Conservation (phyloP, 371 early-diverging fungal genomes). For the Chytridium lagenaria region DNA sequence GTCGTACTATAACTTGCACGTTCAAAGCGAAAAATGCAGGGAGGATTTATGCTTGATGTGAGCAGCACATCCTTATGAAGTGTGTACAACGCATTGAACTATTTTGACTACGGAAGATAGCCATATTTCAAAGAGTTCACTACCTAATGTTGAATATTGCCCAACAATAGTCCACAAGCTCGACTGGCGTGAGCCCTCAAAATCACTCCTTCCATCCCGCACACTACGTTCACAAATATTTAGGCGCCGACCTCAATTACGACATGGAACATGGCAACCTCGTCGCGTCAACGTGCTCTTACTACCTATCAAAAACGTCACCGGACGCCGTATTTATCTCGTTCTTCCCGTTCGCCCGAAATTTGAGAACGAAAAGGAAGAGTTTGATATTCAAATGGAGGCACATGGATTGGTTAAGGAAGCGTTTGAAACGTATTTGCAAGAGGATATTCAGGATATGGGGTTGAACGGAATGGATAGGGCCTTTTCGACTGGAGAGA, state of each 20-base stretch:
- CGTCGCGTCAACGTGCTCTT: background rate
- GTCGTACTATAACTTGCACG: too few species aligned
- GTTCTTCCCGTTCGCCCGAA: conserved; percentile 6
- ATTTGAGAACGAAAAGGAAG: background rate
- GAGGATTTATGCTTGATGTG: too few species aligned
- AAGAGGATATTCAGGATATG: background rate
- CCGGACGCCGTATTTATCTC: background rate
- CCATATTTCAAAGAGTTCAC: too few species aligned
- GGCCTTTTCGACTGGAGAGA: background rate
- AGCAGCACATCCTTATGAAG: too few species aligned
- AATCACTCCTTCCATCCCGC: background rate
- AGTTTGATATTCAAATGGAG: conserved; percentile 5
- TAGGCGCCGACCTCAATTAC: conserved; percentile 5
- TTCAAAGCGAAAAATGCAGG: too few species aligned
- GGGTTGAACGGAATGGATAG: background rate
- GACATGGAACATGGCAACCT: conserved; percentile 8
- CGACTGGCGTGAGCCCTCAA: background rate
- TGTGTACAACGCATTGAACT: too few species aligned
- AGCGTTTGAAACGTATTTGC: background rate
- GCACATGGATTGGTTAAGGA: background rate
- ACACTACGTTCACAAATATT: background rate
- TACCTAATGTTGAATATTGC: too few species aligned
- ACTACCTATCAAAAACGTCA: background rate
- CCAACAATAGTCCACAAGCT: background rate
- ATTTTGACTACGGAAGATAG: too few species aligned